These are phyloP conservation scores for Trichoderma afroharzianum DNA, from an alignment of 2,329 filamentous ascomycete genomes.

Conservation along the genomic window DNA sequence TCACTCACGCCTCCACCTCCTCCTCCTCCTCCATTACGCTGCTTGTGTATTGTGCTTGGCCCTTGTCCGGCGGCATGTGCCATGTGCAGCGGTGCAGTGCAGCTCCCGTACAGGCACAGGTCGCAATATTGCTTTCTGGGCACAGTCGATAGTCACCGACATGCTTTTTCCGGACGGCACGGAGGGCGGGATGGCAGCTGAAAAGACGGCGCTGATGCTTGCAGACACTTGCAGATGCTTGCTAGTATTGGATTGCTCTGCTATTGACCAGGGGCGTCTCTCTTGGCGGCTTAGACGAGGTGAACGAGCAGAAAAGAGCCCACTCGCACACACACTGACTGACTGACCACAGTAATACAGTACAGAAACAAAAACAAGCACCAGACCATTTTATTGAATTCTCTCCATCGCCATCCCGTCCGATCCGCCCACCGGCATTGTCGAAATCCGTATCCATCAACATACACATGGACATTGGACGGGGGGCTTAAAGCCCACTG, in stretches of 20 bases:
- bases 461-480: not conserved
- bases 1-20: not conserved
- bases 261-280: not conserved
- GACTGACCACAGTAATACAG: not conserved
- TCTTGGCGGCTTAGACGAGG: slow-evolving; percentile 8
- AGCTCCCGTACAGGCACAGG: not conserved
- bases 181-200: slow-evolving; percentile 1
- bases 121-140: slow-evolving; percentile 12
- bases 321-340: not conserved
- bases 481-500: not conserved
- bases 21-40: too few species aligned
- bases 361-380: not conserved
- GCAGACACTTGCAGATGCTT: not conserved
- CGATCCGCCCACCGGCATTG: not conserved
- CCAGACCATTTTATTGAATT: not conserved
- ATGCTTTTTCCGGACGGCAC: not conserved
- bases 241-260: not conserved
- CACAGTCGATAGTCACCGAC: not conserved
- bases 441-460: not conserved
- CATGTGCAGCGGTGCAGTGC: not conserved
- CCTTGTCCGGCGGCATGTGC: not conserved
- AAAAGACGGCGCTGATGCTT: slow-evolving; percentile 10
- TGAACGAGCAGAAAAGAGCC: not conserved
- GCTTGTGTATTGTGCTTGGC: too few species aligned
- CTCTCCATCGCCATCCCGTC: not conserved